Percentiles rank a stretch among this genome's conserved stretches.
These are phyloP conservation scores for Daldinia concentrica DNA, from an alignment of 495 filamentous ascomycete species.

Conservation along the genomic window DNA sequence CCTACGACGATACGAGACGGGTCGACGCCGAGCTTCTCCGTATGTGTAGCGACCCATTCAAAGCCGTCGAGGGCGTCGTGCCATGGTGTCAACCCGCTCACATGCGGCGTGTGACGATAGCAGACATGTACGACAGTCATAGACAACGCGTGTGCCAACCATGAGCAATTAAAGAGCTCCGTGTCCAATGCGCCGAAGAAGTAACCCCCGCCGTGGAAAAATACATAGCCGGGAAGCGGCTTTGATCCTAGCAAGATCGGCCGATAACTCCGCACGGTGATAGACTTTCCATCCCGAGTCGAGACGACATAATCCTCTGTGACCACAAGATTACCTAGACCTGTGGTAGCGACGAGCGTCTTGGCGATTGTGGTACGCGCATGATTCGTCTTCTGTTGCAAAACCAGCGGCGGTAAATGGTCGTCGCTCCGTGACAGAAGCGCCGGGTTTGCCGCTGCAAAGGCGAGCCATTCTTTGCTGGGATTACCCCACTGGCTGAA, in stretches of 20 bases:
- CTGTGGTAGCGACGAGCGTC: slow-evolving; percentile 20
- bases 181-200: slow-evolving; percentile 56
- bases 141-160: slow-evolving; percentile 45
- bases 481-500: slow-evolving; percentile 37
- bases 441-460: slow-evolving; percentile 30
- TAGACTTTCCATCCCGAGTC: slow-evolving; percentile 52
- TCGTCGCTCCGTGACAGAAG: slow-evolving; percentile 14
- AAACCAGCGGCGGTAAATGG: slow-evolving; percentile 17
- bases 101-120: slow-evolving; percentile 60
- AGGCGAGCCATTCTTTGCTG: slow-evolving; percentile 38
- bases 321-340: slow-evolving; percentile 37
- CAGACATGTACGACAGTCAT: slow-evolving; percentile 56
- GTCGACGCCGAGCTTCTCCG: slow-evolving; percentile 48
- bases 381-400: slow-evolving; percentile 27
- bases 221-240: slow-evolving; percentile 56
- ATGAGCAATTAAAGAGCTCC: slow-evolving; percentile 59
- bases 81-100: slow-evolving; percentile 54
- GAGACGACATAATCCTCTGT: slow-evolving; percentile 51
- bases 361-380: slow-evolving; percentile 19
- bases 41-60: slow-evolving; percentile 55
- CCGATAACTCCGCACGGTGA: slow-evolving; percentile 58
- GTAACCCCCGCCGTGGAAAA: slow-evolving; percentile 63
- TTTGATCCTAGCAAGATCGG: slow-evolving; percentile 37
- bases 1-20: slow-evolving; percentile 54
- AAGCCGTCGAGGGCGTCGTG: slow-evolving; percentile 60